Base-by-base conservation (phyloP, 2,329 filamentous ascomycete species). In the Scedosporium minutisporum region DNA sequence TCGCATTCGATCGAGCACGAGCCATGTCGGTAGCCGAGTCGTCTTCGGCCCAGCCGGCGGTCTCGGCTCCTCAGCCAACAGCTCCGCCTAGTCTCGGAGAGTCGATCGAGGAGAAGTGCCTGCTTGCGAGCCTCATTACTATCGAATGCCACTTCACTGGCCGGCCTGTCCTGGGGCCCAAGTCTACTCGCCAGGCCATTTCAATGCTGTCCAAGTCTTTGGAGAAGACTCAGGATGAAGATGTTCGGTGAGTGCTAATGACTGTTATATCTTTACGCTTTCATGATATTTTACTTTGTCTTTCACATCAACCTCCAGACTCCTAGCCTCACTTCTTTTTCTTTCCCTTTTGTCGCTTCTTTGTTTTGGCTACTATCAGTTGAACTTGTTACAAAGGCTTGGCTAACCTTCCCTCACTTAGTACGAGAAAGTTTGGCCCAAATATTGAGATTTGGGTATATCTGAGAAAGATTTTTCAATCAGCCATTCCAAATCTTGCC, bases 361-460 rank as follows among this genome's bases (percentile, higher is more conserved):
- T 33, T 33, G 33, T 38, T 4, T 38, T 38, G 33, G 9, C 9
- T 38, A 14, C 33, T 38, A 38, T 12, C 2, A 4, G 4, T 38
- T 3, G 33, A 38, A 38, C 33, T 12, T 38, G 10, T 38, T 14
- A 38, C 4, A 10, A 10, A 14, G 33, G 10, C 33, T 38, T 3
- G 4, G 33, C 33, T 38, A 38, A 38, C 33, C 33, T 38, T 12
- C 33, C 33, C 10, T 38, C 33, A 38, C 29, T 7, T 14, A 48
- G 57, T 18, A 61, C 14, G 83, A 66, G 85, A 87, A 70, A 77
- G 79, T 2, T 73, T 88, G 46, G 84, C 84, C 80, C 80, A 64
- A 88, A 87, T 66, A 81, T 88, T 29, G 81, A 82, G 65, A 82
- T 87, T 63, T 88, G 85, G 85, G 82, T 87, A 67, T 86, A 84